These are phyloP conservation scores for Tylopilus sp. DNA, from an alignment of 768 basidiomycete genomes.

Conservation along the genomic window DNA sequence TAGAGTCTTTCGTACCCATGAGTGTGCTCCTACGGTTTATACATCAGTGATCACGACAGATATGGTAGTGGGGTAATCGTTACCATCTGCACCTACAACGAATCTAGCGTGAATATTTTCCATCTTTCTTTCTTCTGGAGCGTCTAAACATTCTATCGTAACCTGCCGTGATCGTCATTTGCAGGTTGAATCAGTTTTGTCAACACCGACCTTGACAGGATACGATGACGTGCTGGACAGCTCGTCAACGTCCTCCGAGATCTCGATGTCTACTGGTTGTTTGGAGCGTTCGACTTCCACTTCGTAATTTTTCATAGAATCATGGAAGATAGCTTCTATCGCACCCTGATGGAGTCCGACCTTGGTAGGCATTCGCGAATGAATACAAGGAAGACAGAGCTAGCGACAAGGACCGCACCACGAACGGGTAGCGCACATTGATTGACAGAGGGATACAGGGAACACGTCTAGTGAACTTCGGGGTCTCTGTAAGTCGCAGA, in stretches of 20 bases:
- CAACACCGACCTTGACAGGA: slow-evolving; percentile 27
- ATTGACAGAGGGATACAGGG: not conserved
- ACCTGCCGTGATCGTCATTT: slow-evolving; percentile 8
- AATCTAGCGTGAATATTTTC: slow-evolving; percentile 33
- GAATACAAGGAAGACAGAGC: not conserved
- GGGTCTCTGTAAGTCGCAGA: not conserved
- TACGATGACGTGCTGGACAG: slow-evolving; percentile 23
- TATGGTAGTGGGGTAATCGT: not conserved
- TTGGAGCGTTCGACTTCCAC: not conserved
- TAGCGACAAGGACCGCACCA: not conserved
- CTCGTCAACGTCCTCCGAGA: not conserved
- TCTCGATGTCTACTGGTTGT: not conserved
- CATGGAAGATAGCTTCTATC: not conserved
- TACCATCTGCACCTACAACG: slow-evolving; percentile 36
- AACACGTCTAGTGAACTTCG: not conserved
- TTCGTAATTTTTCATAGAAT: not conserved
- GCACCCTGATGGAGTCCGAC: not conserved
- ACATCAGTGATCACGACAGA: not conserved
- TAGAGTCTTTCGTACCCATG: slow-evolving; percentile 44
- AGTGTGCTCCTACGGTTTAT: slow-evolving; percentile 37
- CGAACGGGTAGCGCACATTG: not conserved
- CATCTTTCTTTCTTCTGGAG: slow-evolving; percentile 27
- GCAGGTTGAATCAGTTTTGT: not conserved
- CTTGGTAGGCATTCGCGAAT: slow-evolving; percentile 5
- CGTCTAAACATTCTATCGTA: slow-evolving; percentile 17